Conservation (phyloP, 108 stramenopile genomes). For the Cylindrotheca closterium region DNA sequence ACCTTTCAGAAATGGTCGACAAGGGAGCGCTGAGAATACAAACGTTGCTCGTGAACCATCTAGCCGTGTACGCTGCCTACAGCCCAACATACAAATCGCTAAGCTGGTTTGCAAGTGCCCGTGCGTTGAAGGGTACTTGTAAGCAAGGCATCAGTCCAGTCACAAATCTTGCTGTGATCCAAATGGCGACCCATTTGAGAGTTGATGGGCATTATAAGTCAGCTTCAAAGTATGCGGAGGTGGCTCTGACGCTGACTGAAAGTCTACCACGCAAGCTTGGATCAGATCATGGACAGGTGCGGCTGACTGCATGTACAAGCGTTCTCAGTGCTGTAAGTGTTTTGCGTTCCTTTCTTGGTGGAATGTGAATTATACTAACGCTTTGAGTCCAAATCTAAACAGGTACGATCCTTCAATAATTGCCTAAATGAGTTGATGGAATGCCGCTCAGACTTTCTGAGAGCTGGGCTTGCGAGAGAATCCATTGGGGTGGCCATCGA, state of each 20-base stretch:
- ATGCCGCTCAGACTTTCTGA: conserved; percentile 13
- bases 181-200: background rate
- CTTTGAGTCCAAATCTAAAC: too few species aligned
- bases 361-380: background rate
- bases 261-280: conserved; percentile 7
- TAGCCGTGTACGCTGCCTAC: background rate
- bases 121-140: conserved; percentile 10
- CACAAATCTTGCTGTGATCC: conserved; percentile 11
- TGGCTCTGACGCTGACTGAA: conserved; percentile 15
- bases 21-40: conserved; percentile 5
- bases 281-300: conserved; percentile 8
- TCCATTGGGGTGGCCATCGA: conserved; percentile 11
- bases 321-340: conserved; percentile 5
- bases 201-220: conserved; percentile 8
- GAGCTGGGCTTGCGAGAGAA: conserved; percentile 17
- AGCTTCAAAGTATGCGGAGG: conserved; percentile 12
- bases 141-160: conserved; percentile 14
- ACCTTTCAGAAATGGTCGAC: conserved; percentile 20
- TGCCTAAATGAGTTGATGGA: conserved; percentile 33
- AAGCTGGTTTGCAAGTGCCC: background rate
- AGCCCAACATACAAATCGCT: background rate
- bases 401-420: conserved; percentile 22
- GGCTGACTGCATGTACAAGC: background rate
- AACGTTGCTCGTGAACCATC: conserved; percentile 4
- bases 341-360: background rate